A percentile compares a stretch with the other conserved stretches of the same genome.
phyloP scores from a whole-genome alignment of 2,329 filamentous ascomycete genomes.

The Thielaviopsis ethacetica region DNA sequence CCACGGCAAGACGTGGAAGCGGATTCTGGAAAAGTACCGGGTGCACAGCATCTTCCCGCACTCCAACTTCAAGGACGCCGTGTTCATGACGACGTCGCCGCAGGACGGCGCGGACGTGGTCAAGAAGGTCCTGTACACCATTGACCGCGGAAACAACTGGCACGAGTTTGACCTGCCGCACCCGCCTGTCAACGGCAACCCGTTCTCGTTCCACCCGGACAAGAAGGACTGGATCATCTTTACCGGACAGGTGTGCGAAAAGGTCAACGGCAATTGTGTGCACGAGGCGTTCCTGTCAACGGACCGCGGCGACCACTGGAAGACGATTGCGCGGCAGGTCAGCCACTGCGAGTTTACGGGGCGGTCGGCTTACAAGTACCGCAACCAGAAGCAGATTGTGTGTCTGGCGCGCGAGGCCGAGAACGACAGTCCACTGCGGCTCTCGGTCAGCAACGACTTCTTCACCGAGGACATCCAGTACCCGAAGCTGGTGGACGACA shows the following conservation, averaged over 20 bases:
- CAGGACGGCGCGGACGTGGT: constrained; percentile 23
- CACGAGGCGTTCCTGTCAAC: constrained; percentile 58
- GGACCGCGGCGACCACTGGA: constrained; percentile 71
- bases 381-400: constrained; percentile 37
- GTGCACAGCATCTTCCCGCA: constrained; percentile 63
- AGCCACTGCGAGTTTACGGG: constrained; percentile 77
- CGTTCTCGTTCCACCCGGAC: constrained; percentile 67
- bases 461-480: constrained; percentile 39
- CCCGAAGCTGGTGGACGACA: constrained; percentile 38
- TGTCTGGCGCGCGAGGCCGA: constrained; percentile 38
- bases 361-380: constrained; percentile 38
- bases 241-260: constrained; percentile 59
- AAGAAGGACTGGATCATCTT: constrained; percentile 85
- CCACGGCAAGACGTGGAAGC: constrained; percentile 76
- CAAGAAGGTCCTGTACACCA: constrained; percentile 54
- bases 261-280: constrained; percentile 43
- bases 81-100: constrained; percentile 62
- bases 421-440: constrained; percentile 41
- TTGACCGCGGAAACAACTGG: constrained; percentile 60
- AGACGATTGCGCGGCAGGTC: constrained; percentile 55
- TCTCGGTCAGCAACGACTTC: constrained; percentile 66
- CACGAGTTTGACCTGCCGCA: constrained; percentile 56
- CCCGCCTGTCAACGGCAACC: constrained; percentile 25
- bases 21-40: constrained; percentile 49
- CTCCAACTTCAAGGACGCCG: constrained; percentile 63